Percentiles rank a stretch among this genome's conserved stretches.
phyloP scores from a whole-genome alignment of 1,284 basidiomycete species.

The Trichosporon inkin region DNA sequence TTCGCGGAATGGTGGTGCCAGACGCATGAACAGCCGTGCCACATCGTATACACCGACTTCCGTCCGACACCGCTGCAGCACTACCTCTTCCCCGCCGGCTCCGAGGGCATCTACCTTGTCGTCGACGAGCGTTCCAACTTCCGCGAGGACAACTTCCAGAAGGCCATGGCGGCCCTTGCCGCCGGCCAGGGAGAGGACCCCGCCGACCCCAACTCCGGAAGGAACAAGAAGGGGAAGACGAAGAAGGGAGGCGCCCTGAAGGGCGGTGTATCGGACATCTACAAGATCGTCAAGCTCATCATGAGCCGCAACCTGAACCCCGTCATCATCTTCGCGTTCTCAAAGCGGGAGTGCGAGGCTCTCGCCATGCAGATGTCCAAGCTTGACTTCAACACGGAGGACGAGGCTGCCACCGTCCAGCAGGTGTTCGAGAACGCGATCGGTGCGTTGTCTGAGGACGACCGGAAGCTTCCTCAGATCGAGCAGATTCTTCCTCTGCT shows the following conservation, averaged over 20 bases:
- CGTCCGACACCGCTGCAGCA: conserved; percentile 97
- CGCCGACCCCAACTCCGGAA: conserved; percentile 73
- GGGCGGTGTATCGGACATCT: conserved; percentile 74
- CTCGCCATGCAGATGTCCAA: conserved; percentile 89
- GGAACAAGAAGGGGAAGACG: conserved; percentile 81
- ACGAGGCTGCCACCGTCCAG: conserved; percentile 83
- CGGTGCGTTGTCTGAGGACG: conserved; percentile 78
- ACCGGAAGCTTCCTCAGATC: conserved; percentile 90
- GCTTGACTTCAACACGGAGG: conserved; percentile 90
- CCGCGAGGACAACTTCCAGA: conserved; percentile 94
- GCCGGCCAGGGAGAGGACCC: conserved; percentile 86
- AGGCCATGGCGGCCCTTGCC: conserved; percentile 92
- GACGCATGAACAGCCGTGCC: conserved; percentile 95
- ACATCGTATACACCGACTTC: conserved; percentile 99
- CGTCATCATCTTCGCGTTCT: conserved; percentile 98
- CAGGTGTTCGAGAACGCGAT: conserved; percentile 96
- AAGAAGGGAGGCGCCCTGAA: conserved; percentile 88
- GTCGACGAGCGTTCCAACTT: conserved; percentile 98
- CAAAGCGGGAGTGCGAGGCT: conserved; percentile 94
- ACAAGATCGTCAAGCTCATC: conserved; percentile 98
- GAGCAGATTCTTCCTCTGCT: conserved; percentile 87
- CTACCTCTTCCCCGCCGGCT: conserved; percentile 94
- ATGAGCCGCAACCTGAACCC: conserved; percentile 98
- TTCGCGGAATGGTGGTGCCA: conserved; percentile 99
- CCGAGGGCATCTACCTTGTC: conserved; percentile 94